phyloP scores from a whole-genome alignment of 768 basidiomycete genomes.

The Suillus alpinus region DNA sequence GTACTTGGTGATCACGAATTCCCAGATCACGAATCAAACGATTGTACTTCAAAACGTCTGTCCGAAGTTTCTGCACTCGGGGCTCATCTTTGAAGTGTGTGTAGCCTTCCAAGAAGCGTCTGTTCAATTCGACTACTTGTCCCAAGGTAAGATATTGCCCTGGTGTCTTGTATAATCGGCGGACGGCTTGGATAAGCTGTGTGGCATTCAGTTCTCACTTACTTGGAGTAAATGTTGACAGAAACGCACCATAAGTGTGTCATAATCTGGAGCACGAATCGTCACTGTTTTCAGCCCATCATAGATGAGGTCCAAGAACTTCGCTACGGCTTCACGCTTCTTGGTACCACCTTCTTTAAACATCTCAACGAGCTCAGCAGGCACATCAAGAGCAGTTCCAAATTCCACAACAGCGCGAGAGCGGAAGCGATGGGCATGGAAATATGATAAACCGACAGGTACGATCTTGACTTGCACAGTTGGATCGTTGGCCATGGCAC shows the following conservation, averaged over 20 bases:
- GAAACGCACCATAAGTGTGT: conserved; percentile 88
- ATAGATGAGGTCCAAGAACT: conserved; percentile 88
- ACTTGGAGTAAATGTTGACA: background rate
- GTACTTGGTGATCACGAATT: conserved; percentile 88
- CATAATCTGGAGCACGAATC: conserved; percentile 92
- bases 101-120: conserved; percentile 91
- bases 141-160: conserved; percentile 91
- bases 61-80: conserved; percentile 74
- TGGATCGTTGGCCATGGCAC: conserved; percentile 93
- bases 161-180: conserved; percentile 90
- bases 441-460: conserved; percentile 75
- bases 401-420: conserved; percentile 98
- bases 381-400: conserved; percentile 88
- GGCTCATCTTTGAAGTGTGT: conserved; percentile 91
- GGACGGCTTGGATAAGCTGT: conserved; percentile 92
- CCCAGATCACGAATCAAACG: conserved; percentile 85
- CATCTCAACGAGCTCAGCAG: conserved; percentile 81
- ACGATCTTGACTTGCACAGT: conserved; percentile 88
- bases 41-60: conserved; percentile 86
- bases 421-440: conserved; percentile 83
- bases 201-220: background rate
- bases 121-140: conserved; percentile 93
- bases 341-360: conserved; percentile 85
- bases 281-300: conserved; percentile 95
- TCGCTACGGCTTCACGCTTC: conserved; percentile 88